These are phyloP conservation scores for Hydrangea macrophylla DNA, from an alignment of 148 eudicot species.

Conservation along the genomic window DNA sequence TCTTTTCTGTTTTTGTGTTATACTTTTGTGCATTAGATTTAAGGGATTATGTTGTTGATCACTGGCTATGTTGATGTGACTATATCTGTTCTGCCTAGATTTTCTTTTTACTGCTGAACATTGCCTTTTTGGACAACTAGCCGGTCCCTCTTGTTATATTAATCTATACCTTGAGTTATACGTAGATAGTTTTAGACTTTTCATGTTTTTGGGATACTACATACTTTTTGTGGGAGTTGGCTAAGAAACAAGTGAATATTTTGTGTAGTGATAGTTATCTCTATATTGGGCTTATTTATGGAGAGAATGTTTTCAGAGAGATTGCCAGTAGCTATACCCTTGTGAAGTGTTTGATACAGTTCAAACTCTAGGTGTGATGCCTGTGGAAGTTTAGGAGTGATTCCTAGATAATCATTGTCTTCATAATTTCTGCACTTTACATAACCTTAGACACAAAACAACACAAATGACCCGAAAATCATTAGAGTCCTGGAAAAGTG, in stretches of 20 bases:
- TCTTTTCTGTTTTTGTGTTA: neutral
- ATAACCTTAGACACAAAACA: too few species aligned
- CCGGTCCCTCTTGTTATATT: neutral
- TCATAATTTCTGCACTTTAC: too few species aligned
- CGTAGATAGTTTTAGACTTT: neutral
- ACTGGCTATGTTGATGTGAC: neutral
- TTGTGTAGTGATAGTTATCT: neutral
- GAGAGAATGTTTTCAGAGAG: too few species aligned
- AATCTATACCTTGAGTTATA: neutral
- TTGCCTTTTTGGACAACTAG: neutral
- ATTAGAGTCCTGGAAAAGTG: too few species aligned
- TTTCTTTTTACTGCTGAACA: neutral
- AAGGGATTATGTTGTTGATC: constrained; percentile 2
- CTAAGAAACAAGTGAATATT: neutral
- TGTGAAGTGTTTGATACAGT: too few species aligned
- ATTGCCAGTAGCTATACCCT: too few species aligned
- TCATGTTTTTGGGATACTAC: too few species aligned
- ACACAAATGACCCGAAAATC: too few species aligned
- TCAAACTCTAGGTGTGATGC: too few species aligned
- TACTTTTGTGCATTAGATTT: neutral
- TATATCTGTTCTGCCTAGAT: neutral
- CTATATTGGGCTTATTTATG: neutral
- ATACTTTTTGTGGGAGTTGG: neutral
- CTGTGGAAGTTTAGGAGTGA: too few species aligned
- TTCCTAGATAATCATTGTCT: too few species aligned